phyloP scores from a whole-genome alignment of 1,284 basidiomycete genomes.

The Sporisorium sorghi region DNA sequence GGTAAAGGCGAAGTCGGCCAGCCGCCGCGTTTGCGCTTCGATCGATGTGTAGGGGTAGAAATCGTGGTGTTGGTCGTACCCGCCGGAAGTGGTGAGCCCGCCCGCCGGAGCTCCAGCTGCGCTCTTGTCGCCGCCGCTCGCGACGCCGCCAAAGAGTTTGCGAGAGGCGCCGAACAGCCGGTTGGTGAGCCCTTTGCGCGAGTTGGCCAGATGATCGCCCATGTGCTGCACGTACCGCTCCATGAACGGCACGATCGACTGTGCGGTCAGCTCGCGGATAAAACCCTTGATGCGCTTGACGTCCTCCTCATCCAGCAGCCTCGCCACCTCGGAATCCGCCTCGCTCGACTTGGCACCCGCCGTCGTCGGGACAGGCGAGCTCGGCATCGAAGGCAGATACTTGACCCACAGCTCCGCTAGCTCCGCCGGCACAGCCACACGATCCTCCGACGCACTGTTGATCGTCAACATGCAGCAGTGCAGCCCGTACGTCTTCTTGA shows the following conservation, averaged over 20 bases:
- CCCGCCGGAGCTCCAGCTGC: conserved; percentile 13
- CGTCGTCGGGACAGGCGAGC: conserved; percentile 9
- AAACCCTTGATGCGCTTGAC: conserved; percentile 84
- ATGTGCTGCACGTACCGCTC: conserved; percentile 91
- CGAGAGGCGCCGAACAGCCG: conserved; percentile 75
- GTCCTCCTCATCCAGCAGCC: conserved; percentile 77
- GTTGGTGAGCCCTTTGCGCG: conserved; percentile 86
- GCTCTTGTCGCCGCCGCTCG: conserved; percentile 50
- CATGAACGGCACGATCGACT: conserved; percentile 95
- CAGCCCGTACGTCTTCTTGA: conserved; percentile 66
- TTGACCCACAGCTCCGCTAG: conserved; percentile 34
- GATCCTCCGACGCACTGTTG: conserved; percentile 56
- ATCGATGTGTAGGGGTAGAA: conserved; percentile 71
- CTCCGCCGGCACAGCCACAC: conserved; percentile 21
- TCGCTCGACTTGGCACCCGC: neutral
- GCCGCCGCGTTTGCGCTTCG: conserved; percentile 73
- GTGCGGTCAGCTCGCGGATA: conserved; percentile 87
- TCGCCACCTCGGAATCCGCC: conserved; percentile 1
- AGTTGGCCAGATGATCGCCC: conserved; percentile 90
- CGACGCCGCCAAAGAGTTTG: conserved; percentile 71
- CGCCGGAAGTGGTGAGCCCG: conserved; percentile 57
- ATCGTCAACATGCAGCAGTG: conserved; percentile 65
- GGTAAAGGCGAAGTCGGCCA: conserved; percentile 95
- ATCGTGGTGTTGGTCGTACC: conserved; percentile 41
- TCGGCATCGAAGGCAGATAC: conserved; percentile 9